Base-by-base conservation (phyloP, 2,329 filamentous ascomycete genomes). In the Blumeriella jaapii region DNA sequence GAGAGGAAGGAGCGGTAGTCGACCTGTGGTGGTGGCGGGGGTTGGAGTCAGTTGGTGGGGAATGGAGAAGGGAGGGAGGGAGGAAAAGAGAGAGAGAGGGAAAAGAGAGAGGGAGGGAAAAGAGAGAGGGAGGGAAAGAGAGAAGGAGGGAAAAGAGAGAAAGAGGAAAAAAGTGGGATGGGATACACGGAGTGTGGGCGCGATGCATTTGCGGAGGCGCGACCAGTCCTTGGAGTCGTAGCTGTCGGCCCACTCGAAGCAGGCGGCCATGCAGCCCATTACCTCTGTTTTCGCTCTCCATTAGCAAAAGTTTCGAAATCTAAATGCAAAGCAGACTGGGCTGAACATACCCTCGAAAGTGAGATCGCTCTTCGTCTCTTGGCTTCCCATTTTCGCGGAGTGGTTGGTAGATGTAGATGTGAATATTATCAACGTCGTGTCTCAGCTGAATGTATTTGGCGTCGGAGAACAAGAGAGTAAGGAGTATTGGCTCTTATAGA, bases 1-100 rank as follows among this genome's bases (percentile, higher is more conserved):
- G 71, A 62, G 31, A 73, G 65, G 57, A 77, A 71, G 30, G 68
- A 67, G 34, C 69, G 70, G 67, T 85, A 85, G 64, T 85, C 81
- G 50, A 85, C 68, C 66, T 78, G 55, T 43, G 11, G 9, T 13
- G 14, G 13, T 16, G 28, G 22, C 8, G 31, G 9, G 5, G n/a
- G 11, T 3, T 16, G 18, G 12, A 52, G 11, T 31, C 5, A 20
- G 14, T 18, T 30, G 14, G 11, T 24, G 12, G 22, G 10, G 4
- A 8, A 10, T 10, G 3, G 10, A 24, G 9, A 10, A 3, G 22
- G 7, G 10, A 9, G 4, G 22, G 9, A n/a, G 10, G 22, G 10
- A 24, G 22, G 7, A 8, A 24, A n/a, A 24, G 7, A n/a, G 7
- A 24, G 12, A 24, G 3, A 29, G 3, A 13, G 13, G 26, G 4